Percentiles rank a stretch among this genome's conserved stretches.
phyloP scores from a whole-genome alignment of 305 asterid genomes.

The Plantago rigida region DNA sequence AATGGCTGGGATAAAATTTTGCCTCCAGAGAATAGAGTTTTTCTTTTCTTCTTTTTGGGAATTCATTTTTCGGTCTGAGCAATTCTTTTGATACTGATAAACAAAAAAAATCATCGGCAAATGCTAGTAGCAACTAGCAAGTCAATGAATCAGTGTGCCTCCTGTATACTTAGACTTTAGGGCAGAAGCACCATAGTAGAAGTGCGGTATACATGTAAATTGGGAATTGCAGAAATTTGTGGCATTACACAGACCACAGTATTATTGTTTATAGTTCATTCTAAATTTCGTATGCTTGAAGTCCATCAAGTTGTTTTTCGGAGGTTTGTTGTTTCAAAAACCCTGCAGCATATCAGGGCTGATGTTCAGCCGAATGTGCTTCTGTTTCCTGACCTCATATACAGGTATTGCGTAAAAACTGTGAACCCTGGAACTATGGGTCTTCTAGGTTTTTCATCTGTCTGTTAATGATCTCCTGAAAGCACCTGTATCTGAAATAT shows the following conservation, averaged over 20 bases:
- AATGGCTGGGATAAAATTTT: conserved; percentile 41
- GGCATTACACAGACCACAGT: background rate
- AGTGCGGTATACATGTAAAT: conserved; percentile 38
- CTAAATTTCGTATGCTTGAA: background rate
- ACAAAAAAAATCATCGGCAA: conserved; percentile 28
- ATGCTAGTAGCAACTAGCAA: conserved; percentile 31
- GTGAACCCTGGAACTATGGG: no score
- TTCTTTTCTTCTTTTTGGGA: conserved; percentile 15
- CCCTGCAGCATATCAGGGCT: no score
- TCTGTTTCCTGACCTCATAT: no score
- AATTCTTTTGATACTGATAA: conserved; percentile 32
- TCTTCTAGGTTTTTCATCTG: no score
- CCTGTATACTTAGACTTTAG: conserved; percentile 46
- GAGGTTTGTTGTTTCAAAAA: background rate
- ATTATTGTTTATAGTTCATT: conserved; percentile 1
- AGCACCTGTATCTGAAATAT: no score
- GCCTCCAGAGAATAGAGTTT: conserved; percentile 31
- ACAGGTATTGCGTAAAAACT: background rate
- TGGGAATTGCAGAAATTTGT: conserved; percentile 22
- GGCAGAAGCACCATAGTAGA: conserved; percentile 29
- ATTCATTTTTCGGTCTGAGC: conserved; percentile 22
- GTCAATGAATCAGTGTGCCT: conserved; percentile 31
- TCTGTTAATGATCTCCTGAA: no score
- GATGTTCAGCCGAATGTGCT: no score
- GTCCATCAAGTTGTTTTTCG: background rate